Conservation (phyloP, 495 filamentous ascomycete species). For the Trichocladium uniseriatum region DNA sequence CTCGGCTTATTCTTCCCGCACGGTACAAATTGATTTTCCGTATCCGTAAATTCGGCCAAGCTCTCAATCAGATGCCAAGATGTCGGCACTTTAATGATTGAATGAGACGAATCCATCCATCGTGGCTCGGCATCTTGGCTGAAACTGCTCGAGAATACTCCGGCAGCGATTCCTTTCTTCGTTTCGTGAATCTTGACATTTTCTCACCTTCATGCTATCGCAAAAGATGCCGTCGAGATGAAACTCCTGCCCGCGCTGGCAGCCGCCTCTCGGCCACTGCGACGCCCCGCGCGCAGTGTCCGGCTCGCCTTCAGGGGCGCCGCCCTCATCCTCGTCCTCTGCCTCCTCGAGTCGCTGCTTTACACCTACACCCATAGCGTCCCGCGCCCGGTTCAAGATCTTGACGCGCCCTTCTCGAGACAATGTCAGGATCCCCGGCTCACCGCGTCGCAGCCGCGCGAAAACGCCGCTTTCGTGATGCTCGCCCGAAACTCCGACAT, state of each 20-base stretch:
- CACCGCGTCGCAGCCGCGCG: slow-evolving; percentile 48
- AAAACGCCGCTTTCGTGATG: slow-evolving; percentile 90
- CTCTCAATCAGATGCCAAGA: no score
- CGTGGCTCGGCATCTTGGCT: no score
- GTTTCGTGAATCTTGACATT: no score
- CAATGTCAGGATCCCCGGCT: slow-evolving; percentile 33
- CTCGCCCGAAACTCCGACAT: slow-evolving; percentile 87
- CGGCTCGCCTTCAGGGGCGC: background rate
- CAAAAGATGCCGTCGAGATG: slow-evolving; percentile 1
- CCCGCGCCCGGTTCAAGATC: slow-evolving; percentile 26
- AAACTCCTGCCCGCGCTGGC: background rate
- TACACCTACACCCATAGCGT: slow-evolving; percentile 28
- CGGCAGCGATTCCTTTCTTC: no score
- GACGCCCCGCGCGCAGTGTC: slow-evolving; percentile 2
- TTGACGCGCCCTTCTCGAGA: slow-evolving; percentile 36
- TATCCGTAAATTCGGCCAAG: no score
- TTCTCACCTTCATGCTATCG: no score
- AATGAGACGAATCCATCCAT: no score
- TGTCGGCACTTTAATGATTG: no score
- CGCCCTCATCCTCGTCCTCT: slow-evolving; percentile 7
- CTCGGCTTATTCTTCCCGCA: no score
- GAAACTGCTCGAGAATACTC: no score
- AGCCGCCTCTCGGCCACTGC: background rate
- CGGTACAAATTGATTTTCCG: no score
- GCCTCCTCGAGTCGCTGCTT: slow-evolving; percentile 17